Evolutionary conservation across 2,329 filamentous ascomycete genomes (phyloP).

Genomic region (Aspergillus aculeatus): DNA sequence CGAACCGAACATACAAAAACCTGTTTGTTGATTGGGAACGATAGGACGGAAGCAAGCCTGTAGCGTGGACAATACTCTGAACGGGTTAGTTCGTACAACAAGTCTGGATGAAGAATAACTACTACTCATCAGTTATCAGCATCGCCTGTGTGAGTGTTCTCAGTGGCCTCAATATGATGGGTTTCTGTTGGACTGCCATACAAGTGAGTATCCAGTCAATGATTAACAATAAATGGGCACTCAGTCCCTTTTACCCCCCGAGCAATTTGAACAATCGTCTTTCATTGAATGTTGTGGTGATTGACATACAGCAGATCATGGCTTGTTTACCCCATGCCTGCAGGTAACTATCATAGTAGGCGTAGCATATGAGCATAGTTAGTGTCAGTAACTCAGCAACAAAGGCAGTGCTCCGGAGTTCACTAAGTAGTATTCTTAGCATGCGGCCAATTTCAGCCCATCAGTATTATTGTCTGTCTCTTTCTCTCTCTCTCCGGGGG

Average conservation of each 20-base stretch:
- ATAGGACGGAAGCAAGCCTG: background rate
- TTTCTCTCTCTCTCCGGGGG: no score
- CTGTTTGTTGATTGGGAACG: constrained; percentile 3
- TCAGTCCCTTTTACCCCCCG: no score
- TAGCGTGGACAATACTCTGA: constrained; percentile 7
- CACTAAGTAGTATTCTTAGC: background rate
- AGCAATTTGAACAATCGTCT: no score
- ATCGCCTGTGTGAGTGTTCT: background rate
- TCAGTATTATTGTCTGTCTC: background rate
- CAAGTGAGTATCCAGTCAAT: no score
- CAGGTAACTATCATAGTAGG: background rate
- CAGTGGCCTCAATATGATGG: background rate
- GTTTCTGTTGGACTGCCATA: no score
- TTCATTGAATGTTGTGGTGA: background rate
- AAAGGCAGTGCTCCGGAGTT: background rate
- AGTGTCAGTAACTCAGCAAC: background rate
- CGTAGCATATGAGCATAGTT: background rate
- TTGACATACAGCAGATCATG: background rate
- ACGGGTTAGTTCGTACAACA: constrained; percentile 1
- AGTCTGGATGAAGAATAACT: background rate
- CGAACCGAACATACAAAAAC: constrained; percentile 1
- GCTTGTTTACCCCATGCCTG: background rate
- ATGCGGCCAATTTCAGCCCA: background rate
- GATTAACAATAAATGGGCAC: no score
- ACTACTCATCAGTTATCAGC: background rate